Conservation (phyloP, 148 eudicot genomes). For the Heliamphora exappendiculata region DNA sequence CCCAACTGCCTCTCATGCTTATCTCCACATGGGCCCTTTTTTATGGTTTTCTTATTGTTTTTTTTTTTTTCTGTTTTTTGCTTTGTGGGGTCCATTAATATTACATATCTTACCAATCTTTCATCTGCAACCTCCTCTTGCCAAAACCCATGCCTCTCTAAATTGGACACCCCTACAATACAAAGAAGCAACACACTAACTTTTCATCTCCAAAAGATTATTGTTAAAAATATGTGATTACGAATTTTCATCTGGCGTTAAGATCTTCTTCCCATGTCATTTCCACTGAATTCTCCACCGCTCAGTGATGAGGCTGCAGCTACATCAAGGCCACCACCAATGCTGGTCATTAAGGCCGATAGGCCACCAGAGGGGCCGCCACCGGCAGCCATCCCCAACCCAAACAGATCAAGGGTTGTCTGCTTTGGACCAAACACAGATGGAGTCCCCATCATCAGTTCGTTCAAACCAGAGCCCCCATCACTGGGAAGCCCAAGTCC, state of each 20-base stretch:
- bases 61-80: too few species aligned
- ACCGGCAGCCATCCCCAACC: constrained; percentile 78
- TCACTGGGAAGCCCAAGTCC: constrained; percentile 61
- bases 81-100: neutral
- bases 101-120: neutral
- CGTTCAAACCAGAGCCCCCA: constrained; percentile 65
- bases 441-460: constrained; percentile 80
- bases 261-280: constrained; percentile 45
- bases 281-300: constrained; percentile 40
- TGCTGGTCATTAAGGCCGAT: constrained; percentile 64
- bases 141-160: neutral
- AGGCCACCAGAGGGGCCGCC: constrained; percentile 50
- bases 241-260: too few species aligned
- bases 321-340: constrained; percentile 59
- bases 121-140: neutral
- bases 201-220: too few species aligned
- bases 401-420: constrained; percentile 87
- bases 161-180: too few species aligned
- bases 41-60: too few species aligned
- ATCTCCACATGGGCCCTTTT: neutral
- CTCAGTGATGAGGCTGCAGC: constrained; percentile 41
- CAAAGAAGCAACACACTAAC: too few species aligned
- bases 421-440: constrained; percentile 76
- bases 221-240: too few species aligned
- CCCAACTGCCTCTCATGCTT: neutral